phyloP scores from a whole-genome alignment of 1,284 basidiomycete genomes.

The Cryptococcus amylolentus region DNA sequence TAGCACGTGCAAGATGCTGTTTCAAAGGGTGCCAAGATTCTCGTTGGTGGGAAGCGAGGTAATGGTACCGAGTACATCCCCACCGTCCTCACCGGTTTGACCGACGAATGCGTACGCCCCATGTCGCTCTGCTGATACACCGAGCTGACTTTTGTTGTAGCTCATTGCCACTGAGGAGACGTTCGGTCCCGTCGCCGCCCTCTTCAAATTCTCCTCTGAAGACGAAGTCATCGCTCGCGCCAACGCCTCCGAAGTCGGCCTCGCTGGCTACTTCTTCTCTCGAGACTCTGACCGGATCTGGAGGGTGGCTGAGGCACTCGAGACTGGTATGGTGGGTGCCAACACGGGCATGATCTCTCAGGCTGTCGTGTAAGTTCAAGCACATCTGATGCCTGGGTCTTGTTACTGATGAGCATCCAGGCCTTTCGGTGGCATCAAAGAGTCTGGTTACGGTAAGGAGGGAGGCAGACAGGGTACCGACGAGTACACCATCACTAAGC shows the following conservation, averaged over 20 bases:
- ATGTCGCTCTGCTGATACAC: background rate
- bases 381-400: background rate
- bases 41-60: constrained; percentile 75
- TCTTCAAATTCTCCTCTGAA: constrained; percentile 81
- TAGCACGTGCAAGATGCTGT: constrained; percentile 82
- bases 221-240: constrained; percentile 82
- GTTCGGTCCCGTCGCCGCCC: constrained; percentile 67
- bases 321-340: constrained; percentile 74
- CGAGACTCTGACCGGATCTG: constrained; percentile 85
- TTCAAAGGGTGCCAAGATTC: constrained; percentile 74
- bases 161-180: constrained; percentile 69
- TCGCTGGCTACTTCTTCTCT: constrained; percentile 90
- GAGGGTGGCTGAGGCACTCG: constrained; percentile 94
- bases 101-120: constrained; percentile 56
- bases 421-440: constrained; percentile 79
- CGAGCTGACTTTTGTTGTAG: constrained; percentile 7
- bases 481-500: constrained; percentile 44
- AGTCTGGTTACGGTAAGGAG: constrained; percentile 45
- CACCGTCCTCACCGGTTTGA: constrained; percentile 86
- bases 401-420: constrained; percentile 8
- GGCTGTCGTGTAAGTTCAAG: constrained; percentile 57
- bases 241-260: constrained; percentile 77
- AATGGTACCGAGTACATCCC: constrained; percentile 72
- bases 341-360: constrained; percentile 69
- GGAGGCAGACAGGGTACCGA: constrained; percentile 43